Percentiles rank a stretch among this genome's conserved stretches.
These are phyloP conservation scores for Margaritispora aquatica DNA, from an alignment of 495 filamentous ascomycete genomes.

Conservation along the genomic window DNA sequence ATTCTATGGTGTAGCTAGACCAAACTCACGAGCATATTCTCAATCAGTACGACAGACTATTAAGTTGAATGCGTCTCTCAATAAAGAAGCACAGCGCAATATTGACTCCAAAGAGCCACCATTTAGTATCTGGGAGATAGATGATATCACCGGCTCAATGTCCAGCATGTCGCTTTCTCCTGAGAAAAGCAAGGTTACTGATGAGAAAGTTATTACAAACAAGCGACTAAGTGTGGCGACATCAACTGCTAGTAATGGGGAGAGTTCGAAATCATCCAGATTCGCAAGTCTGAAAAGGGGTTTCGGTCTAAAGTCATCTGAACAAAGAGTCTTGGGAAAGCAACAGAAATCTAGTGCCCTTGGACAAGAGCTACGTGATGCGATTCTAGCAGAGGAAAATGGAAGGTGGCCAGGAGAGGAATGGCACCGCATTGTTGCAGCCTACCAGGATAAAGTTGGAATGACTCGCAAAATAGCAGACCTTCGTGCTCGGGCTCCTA, in stretches of 20 bases:
- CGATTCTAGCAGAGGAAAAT: constrained; percentile 36
- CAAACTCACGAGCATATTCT: constrained; percentile 25
- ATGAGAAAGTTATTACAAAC: constrained; percentile 2
- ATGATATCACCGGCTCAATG: constrained; percentile 20
- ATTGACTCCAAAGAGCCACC: constrained; percentile 33
- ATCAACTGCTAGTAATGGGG: background rate
- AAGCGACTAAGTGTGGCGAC: constrained; percentile 19
- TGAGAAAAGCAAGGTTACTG: background rate
- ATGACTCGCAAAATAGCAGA: constrained; percentile 34
- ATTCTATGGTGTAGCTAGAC: constrained; percentile 15
- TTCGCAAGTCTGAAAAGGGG: constrained; percentile 31
- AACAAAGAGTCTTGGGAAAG: constrained; percentile 28
- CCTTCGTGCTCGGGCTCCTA: constrained; percentile 30
- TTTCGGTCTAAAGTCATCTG: constrained; percentile 32
- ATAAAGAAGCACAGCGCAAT: constrained; percentile 30
- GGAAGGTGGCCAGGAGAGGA: constrained; percentile 36
- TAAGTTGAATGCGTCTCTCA: constrained; percentile 28
- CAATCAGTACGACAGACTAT: constrained; percentile 28
- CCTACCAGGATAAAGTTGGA: constrained; percentile 37
- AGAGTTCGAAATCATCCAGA: constrained; percentile 24
- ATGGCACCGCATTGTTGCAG: constrained; percentile 30
- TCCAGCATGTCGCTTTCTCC: constrained; percentile 18
- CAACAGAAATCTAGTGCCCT: constrained; percentile 4
- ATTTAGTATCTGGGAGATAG: constrained; percentile 34
- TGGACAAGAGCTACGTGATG: constrained; percentile 21